A percentile compares a stretch with the other conserved stretches of the same genome.
Conservation (phyloP, 306 rosid species). For the Prunus fruticosa region DNA sequence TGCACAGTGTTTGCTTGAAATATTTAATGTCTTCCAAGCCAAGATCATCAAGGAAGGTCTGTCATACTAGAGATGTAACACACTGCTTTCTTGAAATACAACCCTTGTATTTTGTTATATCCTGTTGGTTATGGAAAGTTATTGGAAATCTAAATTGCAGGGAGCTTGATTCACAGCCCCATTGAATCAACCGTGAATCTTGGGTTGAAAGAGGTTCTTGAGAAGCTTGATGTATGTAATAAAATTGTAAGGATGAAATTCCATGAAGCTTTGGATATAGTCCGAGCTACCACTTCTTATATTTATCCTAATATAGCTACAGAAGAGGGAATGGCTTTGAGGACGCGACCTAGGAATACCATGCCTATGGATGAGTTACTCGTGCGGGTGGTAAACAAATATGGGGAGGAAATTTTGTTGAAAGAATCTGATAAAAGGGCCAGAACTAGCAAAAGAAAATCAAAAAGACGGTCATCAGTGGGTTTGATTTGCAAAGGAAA, state of each 20-base stretch:
- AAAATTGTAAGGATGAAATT: constrained; percentile 46
- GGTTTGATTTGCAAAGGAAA: constrained; percentile 43
- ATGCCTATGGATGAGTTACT: constrained; percentile 64
- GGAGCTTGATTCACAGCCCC: constrained; percentile 30
- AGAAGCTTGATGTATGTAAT: constrained; percentile 35
- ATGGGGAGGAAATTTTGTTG: constrained; percentile 60
- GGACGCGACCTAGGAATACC: constrained; percentile 36
- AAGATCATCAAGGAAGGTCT: constrained; percentile 69
- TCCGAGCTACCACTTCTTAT: constrained; percentile 55
- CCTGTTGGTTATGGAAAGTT: neutral
- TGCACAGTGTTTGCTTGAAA: constrained; percentile 89
- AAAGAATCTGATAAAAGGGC: constrained; percentile 67
- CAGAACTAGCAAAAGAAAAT: constrained; percentile 52
- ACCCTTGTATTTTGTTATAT: constrained; percentile 8
- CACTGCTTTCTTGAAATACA: neutral
- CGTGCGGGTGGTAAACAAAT: constrained; percentile 52
- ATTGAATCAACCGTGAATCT: constrained; percentile 25
- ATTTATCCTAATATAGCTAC: constrained; percentile 36
- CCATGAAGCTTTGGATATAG: constrained; percentile 58
- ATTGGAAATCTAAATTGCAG: constrained; percentile 43
- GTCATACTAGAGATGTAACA: constrained; percentile 17
- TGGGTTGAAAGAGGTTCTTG: constrained; percentile 75
- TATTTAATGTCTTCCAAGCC: constrained; percentile 62
- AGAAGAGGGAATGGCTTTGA: constrained; percentile 33
- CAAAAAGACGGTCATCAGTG: constrained; percentile 43